Base-by-base conservation (phyloP, 257 asterid genomes). In the Nicotiana knightiana region DNA sequence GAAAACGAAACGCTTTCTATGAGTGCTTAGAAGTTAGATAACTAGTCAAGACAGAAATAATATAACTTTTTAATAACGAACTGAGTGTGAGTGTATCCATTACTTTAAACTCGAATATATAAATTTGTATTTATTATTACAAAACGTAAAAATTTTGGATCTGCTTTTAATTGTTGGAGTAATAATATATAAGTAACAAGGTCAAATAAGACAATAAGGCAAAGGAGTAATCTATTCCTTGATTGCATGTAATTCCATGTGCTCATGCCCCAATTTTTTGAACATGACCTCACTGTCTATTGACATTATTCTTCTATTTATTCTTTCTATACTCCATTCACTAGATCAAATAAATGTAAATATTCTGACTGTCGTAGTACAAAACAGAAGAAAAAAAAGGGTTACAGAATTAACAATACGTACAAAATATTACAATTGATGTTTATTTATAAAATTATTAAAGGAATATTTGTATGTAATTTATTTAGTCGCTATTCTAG, bases 191-290 rank as follows among this genome's bases (percentile, higher is more conserved):
- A 21, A 46, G 5, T 12, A 51, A 73, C 43, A 73, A 24, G 26
- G 9, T 48, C 17, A 1, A 46, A 9, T 21, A 13, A 46, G 51
- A 24, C 18, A 71, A 71, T 13, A 46, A 12, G 11, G 15, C 37
- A 70, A 5, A 26, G 48, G 24, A 24, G 48, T 3, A 46, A 24
- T 24, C 11, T 67, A 39, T 55, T n/a, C 24, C 77, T 51, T 48
- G 62, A 68, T 68, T 78, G 67, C 18, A n/a, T 77, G 46, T 17
- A 83, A 17, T 16, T 16, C 61, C 85, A 77, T 85, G 83, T 81
- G 81, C 79, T 65, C 76, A 30, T 82, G 21, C 75, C 79, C 43
- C 7, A 46, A 18, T 46, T 63, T 84, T 76, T 53, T 64, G 35
- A 66, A 43, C 80, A 54, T 85, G 71, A 18, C 53, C 83, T 43